Evolutionary conservation across 2,329 filamentous ascomycete species (phyloP).

Genomic region (Pezicula rhizophila): DNA sequence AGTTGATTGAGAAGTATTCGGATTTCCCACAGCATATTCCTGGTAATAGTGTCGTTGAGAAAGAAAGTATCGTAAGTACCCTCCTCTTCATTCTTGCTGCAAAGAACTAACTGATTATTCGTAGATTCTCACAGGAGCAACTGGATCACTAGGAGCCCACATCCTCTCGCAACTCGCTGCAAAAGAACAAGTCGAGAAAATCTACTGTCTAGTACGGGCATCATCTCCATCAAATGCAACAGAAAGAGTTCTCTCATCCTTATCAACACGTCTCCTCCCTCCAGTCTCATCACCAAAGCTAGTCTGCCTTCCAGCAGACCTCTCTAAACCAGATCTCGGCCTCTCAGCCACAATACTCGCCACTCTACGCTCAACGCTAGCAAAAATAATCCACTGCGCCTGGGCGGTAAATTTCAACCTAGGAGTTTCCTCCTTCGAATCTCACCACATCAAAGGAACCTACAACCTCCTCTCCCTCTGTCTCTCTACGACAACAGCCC

Average conservation of each 20-base stretch:
- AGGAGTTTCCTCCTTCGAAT: constrained; percentile 42
- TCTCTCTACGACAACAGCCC: constrained; percentile 21
- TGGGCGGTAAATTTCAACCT: constrained; percentile 55
- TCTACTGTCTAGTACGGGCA: constrained; percentile 49
- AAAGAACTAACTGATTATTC: background rate
- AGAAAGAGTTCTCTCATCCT: constrained; percentile 28
- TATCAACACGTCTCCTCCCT: constrained; percentile 30
- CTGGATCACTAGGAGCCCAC: constrained; percentile 59
- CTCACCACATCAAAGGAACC: constrained; percentile 36
- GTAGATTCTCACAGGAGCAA: constrained; percentile 31
- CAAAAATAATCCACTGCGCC: constrained; percentile 42
- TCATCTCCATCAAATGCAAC: constrained; percentile 25
- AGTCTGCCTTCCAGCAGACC: constrained; percentile 32
- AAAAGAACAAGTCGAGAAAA: constrained; percentile 44
- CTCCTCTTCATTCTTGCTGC: background rate
- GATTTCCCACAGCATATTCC: constrained; percentile 17
- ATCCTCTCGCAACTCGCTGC: constrained; percentile 52
- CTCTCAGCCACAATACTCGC: constrained; percentile 25
- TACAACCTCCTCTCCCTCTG: constrained; percentile 36
- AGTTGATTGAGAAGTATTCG: constrained; percentile 33
- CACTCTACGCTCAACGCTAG: constrained; percentile 28
- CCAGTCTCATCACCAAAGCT: constrained; percentile 27
- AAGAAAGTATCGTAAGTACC: constrained; percentile 1
- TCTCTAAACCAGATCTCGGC: constrained; percentile 35
- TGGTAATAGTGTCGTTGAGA: background rate